These are phyloP conservation scores for Rhizopogon vulgaris DNA, from an alignment of 768 basidiomycete genomes.

Conservation along the genomic window DNA sequence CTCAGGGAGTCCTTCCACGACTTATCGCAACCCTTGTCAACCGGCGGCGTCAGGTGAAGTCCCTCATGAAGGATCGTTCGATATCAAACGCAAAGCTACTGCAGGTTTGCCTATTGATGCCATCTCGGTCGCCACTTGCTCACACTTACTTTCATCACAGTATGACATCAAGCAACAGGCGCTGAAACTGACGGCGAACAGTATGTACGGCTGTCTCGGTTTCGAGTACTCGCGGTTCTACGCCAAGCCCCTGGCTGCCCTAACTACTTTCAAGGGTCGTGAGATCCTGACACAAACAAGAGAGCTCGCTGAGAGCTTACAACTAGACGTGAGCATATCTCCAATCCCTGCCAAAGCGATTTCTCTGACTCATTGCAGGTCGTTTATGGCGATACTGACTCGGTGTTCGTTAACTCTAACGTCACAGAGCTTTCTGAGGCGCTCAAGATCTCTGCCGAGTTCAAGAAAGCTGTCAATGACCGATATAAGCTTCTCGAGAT, in stretches of 20 bases:
- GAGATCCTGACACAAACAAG: constrained; percentile 93
- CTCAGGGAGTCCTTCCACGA: constrained; percentile 89
- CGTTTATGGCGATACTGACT: constrained; percentile 98
- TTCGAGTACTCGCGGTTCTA: constrained; percentile 97
- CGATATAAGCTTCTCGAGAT: constrained; percentile 94
- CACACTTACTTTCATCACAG: constrained; percentile 31
- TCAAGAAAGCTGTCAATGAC: constrained; percentile 97
- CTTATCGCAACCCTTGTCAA: constrained; percentile 96
- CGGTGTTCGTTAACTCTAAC: constrained; percentile 96
- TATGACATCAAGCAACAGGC: constrained; percentile 98
- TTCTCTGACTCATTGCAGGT: constrained; percentile 47
- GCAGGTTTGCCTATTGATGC: constrained; percentile 50
- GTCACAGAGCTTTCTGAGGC: constrained; percentile 85
- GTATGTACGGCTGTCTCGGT: constrained; percentile 99
- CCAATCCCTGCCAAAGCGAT: background rate
- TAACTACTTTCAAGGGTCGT: constrained; percentile 96
- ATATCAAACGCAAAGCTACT: constrained; percentile 68
- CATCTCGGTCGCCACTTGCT: background rate
- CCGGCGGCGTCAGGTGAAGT: constrained; percentile 86
- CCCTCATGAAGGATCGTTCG: constrained; percentile 85
- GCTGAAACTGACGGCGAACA: constrained; percentile 95
- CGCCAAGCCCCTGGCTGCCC: constrained; percentile 91
- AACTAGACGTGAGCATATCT: constrained; percentile 71
- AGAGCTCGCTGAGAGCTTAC: constrained; percentile 85
- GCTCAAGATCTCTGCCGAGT: constrained; percentile 81